Base-by-base conservation (phyloP, 73 alveolate species). In the Paramecium sonneborni region DNA sequence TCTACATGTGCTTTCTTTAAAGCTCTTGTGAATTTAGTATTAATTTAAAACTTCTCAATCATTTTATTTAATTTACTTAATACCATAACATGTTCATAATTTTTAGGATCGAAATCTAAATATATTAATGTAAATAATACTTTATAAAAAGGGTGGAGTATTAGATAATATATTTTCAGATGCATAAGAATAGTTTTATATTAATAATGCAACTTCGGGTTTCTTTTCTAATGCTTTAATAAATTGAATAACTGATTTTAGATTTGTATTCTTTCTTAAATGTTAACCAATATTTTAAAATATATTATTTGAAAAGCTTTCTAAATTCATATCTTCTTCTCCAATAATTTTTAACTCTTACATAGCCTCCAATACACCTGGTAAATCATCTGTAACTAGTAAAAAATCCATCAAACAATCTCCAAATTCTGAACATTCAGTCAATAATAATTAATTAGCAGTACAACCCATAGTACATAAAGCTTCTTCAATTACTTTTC, bases 401-500 rank as follows among this genome's bases (percentile, higher is more conserved):
- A 76, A 21, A 32, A 76, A 41, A 34, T 76, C 89, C 70, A 76
- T 41, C 10, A 76, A 38, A 24, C 44, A 21, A 44, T 24, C 41
- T n/a, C 89, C 89, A 21, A 76, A 38, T 28, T 76, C 89, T 35
- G 32, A 23, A 5, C 44, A 28, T 20, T 20, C 44, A 10, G 52
- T 28, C 5, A 76, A 24, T 10, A 76, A 14, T 21, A 76, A 76
- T 76, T 76, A 35, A 44, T 76, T 76, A 76, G 89, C 89, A 21
- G 68, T 76, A 23, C 68, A 38, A 41, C 89, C 89, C 26, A 38
- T 58, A 6, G 43, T 41, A 18, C n/a, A 38, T 1, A 76, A 41
- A 18, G 89, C 70, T 14, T 76, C 70, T 21, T 76, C 89, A 76
- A 76, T 76, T n/a, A 18, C 89, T 21, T 76, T 76, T 76, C 89